phyloP scores from a whole-genome alignment of 331 rosid genomes.

The Phaseolus coccineus region DNA sequence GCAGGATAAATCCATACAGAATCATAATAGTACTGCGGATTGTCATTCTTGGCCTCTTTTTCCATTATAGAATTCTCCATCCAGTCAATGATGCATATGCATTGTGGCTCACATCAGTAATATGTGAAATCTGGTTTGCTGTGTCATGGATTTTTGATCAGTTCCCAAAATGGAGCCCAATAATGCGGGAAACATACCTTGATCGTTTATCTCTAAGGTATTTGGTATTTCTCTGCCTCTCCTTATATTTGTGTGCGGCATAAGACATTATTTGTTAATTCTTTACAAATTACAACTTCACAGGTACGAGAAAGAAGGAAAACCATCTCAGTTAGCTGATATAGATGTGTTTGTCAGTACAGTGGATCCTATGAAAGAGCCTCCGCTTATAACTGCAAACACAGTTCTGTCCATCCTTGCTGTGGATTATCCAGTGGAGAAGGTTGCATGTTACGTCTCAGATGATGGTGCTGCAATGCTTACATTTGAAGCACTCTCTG shows the following conservation, averaged over 20 bases:
- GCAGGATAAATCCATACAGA: slow-evolving; percentile 92
- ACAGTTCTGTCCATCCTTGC: slow-evolving; percentile 91
- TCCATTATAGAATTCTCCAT: slow-evolving; percentile 86
- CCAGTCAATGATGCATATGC: slow-evolving; percentile 88
- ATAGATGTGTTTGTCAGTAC: slow-evolving; percentile 90
- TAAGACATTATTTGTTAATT: not conserved
- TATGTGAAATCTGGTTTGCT: slow-evolving; percentile 96
- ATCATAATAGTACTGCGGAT: slow-evolving; percentile 76
- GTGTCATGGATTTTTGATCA: slow-evolving; percentile 94
- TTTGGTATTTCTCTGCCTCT: not conserved
- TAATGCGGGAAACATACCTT: slow-evolving; percentile 85
- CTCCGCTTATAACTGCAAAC: slow-evolving; percentile 92
- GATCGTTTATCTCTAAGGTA: slow-evolving; percentile 88
- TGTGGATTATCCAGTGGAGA: slow-evolving; percentile 88
- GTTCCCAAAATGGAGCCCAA: slow-evolving; percentile 95
- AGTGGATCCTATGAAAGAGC: slow-evolving; percentile 90
- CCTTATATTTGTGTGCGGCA: not conserved
- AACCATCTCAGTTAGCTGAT: slow-evolving; percentile 71
- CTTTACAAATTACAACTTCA: not conserved
- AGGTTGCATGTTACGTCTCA: slow-evolving; percentile 92
- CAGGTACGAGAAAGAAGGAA: slow-evolving; percentile 95
- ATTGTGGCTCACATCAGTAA: slow-evolving; percentile 91
- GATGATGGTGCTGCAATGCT: slow-evolving; percentile 99
- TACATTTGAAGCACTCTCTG: slow-evolving; percentile 91
- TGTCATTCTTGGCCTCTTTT: slow-evolving; percentile 73